Evolutionary conservation across 2,329 filamentous ascomycete species (phyloP), one percentile per base, ranked within the genome.

Genomic region (Apiospora marii): DNA sequence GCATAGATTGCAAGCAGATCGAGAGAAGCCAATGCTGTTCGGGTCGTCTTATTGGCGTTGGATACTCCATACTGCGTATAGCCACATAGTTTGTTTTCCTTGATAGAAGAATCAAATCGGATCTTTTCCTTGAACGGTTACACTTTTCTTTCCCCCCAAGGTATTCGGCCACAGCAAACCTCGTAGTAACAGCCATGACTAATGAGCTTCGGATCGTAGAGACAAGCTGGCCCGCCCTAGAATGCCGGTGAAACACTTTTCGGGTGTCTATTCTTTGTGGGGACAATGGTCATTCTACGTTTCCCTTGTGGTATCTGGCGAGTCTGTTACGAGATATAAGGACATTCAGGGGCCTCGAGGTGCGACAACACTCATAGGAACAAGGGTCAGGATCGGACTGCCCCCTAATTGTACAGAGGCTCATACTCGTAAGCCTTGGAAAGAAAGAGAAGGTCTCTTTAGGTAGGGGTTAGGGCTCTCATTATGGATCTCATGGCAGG

Each of bases 31-130:
- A 64, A 41, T 41, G 34, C 58, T 64, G 58, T 64, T 64, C 22
- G 34, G 58, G 58, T 64, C 58, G 30, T 61, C 19, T 49, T 49
- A 49, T 69, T 37, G 44, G 44, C 27, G 30, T 69, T 69, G 67
- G 27, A 69, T 69, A 69, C 44, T 69, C 67, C 67, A 69, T 49
- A 69, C 34, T 48, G 67, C 67, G 44, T 49, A 49, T 69, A 34
- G 6, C 43, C 41, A 64, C 58, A 64, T 64, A 64, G 34, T 41
- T 41, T 64, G 34, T 64, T 64, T 64, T 24, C 34, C 34, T 64
- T 41, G 34, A 64, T 64, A 64, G 58, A 64, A 37, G 19, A 64
- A 64, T 64, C 8, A 6, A 64, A 64, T 41, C 34, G 4, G 19
- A 13, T 64, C 8, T 34, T 64, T 64, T 64, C 58, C 19, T 64